Base-by-base conservation (phyloP, 352 stramenopile species). In the Pythium rishiriense region DNA sequence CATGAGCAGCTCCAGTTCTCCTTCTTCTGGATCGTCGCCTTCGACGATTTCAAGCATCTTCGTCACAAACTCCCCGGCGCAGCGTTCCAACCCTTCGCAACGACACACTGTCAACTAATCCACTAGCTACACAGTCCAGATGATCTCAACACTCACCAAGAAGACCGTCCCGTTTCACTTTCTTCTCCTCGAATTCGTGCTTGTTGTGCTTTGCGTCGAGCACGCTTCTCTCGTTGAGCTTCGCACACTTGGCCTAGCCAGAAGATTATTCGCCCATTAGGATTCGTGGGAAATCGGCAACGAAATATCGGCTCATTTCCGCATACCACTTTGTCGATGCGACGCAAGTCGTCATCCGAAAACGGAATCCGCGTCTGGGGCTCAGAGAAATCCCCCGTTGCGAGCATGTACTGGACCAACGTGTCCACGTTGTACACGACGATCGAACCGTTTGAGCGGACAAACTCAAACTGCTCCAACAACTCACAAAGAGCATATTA, bases 11-110 rank as follows among this genome's bases (percentile, higher is more conserved):
- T 87, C 72, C 62, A 96, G 82, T 62, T 92, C 79, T 17, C 86
- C 86, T 47, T 92, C 86, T 58, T 94, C 86, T 2, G 79, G 57
- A 67, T 94, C 83, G 51, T 93, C 81, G 52, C 66, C 72, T 55
- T 97, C 89, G 8, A 96, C 72, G 42, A 96, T 82, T 29, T 92
- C 70, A 24, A 95, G 79, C 78, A 97, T 97, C 66, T 89, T 83
- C 47, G 83, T 81, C 41, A 97, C 78, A 51, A 85, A 91, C 50
- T 97, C 89, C n/a, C 88, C 89, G 15, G 84, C 83, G 57, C 85
- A 96, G 3, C 88, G 75, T 57, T 96, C 87, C 19, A 96, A 66
- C 56, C 82, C 87, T 90, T 60, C 4, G 63, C n/a, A 46, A 25
- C 0, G 28, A 31, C 9, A 49, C 17, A 25, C 22, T 1, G 29